Base-by-base conservation (phyloP, 1,139 yeast genomes). In the Nakaseomyces delphensis region DNA sequence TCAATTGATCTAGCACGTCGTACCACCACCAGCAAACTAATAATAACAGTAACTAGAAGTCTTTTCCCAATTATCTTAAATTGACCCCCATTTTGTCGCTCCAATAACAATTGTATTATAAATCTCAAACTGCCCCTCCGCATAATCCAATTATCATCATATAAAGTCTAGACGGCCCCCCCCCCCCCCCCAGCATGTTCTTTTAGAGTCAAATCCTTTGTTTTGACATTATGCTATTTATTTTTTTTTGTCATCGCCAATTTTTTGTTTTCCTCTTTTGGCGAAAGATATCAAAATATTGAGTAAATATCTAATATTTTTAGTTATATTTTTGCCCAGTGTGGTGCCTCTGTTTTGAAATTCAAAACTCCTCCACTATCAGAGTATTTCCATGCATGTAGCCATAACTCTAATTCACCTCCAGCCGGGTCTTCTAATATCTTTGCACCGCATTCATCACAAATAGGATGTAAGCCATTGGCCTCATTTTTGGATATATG, bases 311-410 rank as follows among this genome's bases (percentile, higher is more conserved):
- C 7, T 23, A 23, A 23, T 23, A 23, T 10, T 7, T 28, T 6
- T 7, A 28, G 15, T 14, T 15, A 43, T 28, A 21, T 41, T 9
- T 40, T 20, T 11, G 46, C 89, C 97, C 97, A 89, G 7, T 71
- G 75, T 0, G 97, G 97, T 39, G 76, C 66, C 4, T 73, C 75
- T 0, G 96, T 85, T 48, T 76, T 71, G 59, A 79, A 83, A 3
- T 76, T 65, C 38, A 54, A 49, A 86, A 93, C 83, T 6, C 52
- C 49, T 3, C 48, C 49, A 3, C 51, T 55, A n/a, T 62, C 59
- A 29, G 61, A 54, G 48, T 77, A 79, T 39, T 65, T 65, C 50
- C 63, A 69, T 0, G 86, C 79, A 64, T 81, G 87, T 40, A 81
- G 57, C 71, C 74, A 78, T 31, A 81, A 61, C 16, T 59, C 62